phyloP scores from a whole-genome alignment of 495 filamentous ascomycete species.

The Letharia lupina region DNA sequence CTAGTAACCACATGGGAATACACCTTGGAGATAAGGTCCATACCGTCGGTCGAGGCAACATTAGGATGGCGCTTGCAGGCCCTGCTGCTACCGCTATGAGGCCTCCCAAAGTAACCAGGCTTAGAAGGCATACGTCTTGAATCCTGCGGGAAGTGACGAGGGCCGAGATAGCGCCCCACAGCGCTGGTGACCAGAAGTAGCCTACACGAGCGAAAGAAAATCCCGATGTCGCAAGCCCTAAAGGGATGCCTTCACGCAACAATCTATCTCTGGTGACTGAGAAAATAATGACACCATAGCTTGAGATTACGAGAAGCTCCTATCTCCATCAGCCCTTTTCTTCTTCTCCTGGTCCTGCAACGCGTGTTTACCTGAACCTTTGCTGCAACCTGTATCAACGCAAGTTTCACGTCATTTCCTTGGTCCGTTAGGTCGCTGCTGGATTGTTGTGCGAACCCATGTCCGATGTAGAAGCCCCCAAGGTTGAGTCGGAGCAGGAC shows the following conservation, averaged over 20 bases:
- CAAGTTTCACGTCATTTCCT: constrained; percentile 9
- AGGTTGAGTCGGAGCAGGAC: constrained; percentile 10
- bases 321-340: background rate
- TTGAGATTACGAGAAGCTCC: constrained; percentile 18
- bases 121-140: background rate
- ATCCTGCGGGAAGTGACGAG: background rate
- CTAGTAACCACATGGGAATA: background rate
- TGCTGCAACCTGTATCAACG: constrained; percentile 18
- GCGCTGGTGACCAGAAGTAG: constrained; percentile 18
- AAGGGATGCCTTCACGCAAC: constrained; percentile 9
- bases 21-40: background rate
- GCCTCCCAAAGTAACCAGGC: constrained; percentile 7
- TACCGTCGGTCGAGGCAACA: constrained; percentile 18
- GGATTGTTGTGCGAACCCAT: background rate
- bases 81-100: constrained; percentile 11
- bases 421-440: background rate
- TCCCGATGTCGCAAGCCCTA: constrained; percentile 13
- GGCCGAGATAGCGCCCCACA: constrained; percentile 7
- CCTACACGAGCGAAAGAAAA: constrained; percentile 10
- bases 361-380: constrained; percentile 11
- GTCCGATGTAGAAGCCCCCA: constrained; percentile 13
- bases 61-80: constrained; percentile 20
- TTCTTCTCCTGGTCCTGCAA: background rate
- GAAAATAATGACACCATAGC: constrained; percentile 1
- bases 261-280: constrained; percentile 1